Base-by-base conservation (phyloP, 257 asterid genomes). In the Capsicum pubescens region DNA sequence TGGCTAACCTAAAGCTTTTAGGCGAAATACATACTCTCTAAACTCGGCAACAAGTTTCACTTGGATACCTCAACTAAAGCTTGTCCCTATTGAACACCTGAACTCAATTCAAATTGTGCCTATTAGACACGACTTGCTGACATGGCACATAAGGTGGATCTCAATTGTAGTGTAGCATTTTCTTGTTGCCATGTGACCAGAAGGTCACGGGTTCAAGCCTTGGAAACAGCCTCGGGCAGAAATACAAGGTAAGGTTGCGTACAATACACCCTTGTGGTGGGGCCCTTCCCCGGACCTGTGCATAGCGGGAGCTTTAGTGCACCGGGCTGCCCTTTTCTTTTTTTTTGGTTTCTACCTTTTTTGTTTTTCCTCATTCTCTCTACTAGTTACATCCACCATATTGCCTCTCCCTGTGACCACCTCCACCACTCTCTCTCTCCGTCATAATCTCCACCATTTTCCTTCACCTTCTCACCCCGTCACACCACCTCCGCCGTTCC, bases 1-100 rank as follows among this genome's bases (percentile, higher is more conserved):
- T 42, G 78, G 78, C 78, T 42, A 70, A 70, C 56, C 2, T 70
- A 42, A 69, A 42, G 21, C 52, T 68, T 36, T 68, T 68, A 36
- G 10, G 72, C 15, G 26, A 15, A 36, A 68, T 19, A 68, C 48
- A 39, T 66, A 64, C 3, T 68, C 26, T 13, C 50, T 5, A 4
- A 67, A 36, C 76, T 69, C 16, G 78, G 78, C 9, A 7, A 69
- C 56, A 16, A 2, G 55, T 16, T 42, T 42, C 78, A 39, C 78
- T 39, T 42, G 78, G 52, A 42, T 69, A 42, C 54, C 55, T 69
- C 55, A 69, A 15, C 54, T 69, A 67, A 67, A 14, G 35, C 56
- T 69, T 69, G 54, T 69, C 12, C 48, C 48, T 66, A 35, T 66
- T 35, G 48, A 66, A 2, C 48, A 61, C 36, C 68, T 3, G 15